Evolutionary conservation across 164 flowering plant genomes (phyloP).

Genomic region (Chimonanthus salicifolius): DNA sequence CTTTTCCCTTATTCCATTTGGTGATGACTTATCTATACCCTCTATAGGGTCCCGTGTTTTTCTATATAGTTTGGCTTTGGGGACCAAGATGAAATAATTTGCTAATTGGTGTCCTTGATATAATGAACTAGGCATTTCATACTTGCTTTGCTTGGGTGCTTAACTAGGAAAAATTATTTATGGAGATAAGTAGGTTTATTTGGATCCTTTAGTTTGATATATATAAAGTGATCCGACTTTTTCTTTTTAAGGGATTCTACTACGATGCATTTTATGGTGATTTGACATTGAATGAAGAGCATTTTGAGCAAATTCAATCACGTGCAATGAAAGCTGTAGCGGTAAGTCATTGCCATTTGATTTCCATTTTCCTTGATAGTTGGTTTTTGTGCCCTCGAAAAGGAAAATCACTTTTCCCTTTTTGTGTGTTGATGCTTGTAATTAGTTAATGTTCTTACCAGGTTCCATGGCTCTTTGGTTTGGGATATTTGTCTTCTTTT

Average conservation of each 20-base stretch:
- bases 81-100: no score
- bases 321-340: slow-evolving; percentile 69
- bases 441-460: background rate
- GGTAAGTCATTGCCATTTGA: slow-evolving; percentile 32
- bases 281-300: slow-evolving; percentile 80
- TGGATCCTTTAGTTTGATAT: background rate
- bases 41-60: background rate
- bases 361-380: no score
- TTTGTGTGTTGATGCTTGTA: background rate
- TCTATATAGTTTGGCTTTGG: no score
- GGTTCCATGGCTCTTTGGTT: no score
- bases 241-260: slow-evolving; percentile 72
- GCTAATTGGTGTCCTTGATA: no score
- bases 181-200: background rate
- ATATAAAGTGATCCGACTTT: slow-evolving; percentile 1
- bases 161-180: background rate
- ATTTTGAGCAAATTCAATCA: slow-evolving; percentile 62
- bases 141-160: background rate
- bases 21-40: no score
- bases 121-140: background rate
- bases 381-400: no score
- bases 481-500: background rate
- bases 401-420: no score
- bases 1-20: background rate
- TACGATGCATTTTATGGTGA: slow-evolving; percentile 95